These are phyloP conservation scores for Candida glucosophila DNA, from an alignment of 1,139 yeast species.

Conservation along the genomic window DNA sequence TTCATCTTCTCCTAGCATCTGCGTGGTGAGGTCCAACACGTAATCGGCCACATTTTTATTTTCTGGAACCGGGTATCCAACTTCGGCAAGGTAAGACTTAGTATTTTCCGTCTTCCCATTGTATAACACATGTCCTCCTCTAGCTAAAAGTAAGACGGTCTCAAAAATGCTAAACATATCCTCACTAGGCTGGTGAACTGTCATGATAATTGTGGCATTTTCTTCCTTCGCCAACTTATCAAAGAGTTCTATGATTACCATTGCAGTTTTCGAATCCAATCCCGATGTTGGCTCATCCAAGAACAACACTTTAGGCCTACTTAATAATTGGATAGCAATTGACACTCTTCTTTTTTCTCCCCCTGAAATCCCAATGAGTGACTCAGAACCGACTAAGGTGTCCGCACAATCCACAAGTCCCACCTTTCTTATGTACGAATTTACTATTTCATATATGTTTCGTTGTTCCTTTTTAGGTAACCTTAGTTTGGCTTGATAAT, in stretches of 20 bases:
- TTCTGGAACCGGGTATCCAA: constrained; percentile 50
- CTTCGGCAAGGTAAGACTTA: constrained; percentile 28
- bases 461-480: constrained; percentile 30
- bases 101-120: constrained; percentile 42
- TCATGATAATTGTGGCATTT: constrained; percentile 65
- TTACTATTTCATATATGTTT: constrained; percentile 28
- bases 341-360: constrained; percentile 82
- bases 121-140: constrained; percentile 65
- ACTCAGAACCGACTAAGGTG: constrained; percentile 64
- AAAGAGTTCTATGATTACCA: constrained; percentile 59
- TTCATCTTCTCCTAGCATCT: constrained; percentile 25
- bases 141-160: constrained; percentile 55
- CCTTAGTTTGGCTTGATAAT: constrained; percentile 63
- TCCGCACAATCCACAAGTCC: constrained; percentile 76
- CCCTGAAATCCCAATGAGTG: constrained; percentile 73
- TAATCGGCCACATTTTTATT: constrained; percentile 65
- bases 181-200: constrained; percentile 80
- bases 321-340: constrained; percentile 68
- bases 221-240: constrained; percentile 48
- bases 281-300: constrained; percentile 91
- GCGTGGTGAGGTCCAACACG: constrained; percentile 61
- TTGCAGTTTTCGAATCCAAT: constrained; percentile 71
- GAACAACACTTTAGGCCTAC: constrained; percentile 61
- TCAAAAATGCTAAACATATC: constrained; percentile 59
- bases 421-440: constrained; percentile 51